phyloP scores from a whole-genome alignment of 192 early-diverging fungal genomes.

The Gonapodya prolifera region DNA sequence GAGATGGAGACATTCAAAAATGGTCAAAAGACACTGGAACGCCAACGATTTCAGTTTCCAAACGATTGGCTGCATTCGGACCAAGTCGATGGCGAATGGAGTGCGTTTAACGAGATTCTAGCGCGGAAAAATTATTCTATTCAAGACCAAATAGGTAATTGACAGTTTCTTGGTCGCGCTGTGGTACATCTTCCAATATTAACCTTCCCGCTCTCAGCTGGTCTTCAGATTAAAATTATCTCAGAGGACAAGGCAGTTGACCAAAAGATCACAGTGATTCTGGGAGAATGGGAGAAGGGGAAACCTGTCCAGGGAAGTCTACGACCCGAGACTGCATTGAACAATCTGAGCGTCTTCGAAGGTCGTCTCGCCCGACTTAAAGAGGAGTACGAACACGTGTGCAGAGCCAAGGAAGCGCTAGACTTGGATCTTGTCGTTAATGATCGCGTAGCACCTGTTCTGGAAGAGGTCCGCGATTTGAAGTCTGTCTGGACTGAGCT shows the following conservation, averaged over 20 bases:
- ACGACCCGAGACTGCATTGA: conserved; percentile 70
- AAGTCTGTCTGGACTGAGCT: conserved; percentile 86
- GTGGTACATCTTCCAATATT: conserved; percentile 1
- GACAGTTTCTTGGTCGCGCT: not conserved
- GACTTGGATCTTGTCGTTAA: conserved; percentile 63
- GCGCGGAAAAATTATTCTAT: conserved; percentile 80
- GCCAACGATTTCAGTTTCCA: conserved; percentile 91
- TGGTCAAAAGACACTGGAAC: conserved; percentile 84
- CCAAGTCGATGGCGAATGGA: conserved; percentile 95
- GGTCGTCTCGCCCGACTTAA: conserved; percentile 62
- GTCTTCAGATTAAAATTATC: conserved; percentile 87
- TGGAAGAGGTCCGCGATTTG: conserved; percentile 85
- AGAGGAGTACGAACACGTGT: conserved; percentile 76
- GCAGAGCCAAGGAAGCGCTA: conserved; percentile 86
- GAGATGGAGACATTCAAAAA: conserved; percentile 78
- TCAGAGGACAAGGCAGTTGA: conserved; percentile 82
- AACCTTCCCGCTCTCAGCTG: conserved; percentile 36
- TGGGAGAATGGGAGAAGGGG: conserved; percentile 82
- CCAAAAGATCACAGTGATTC: conserved; percentile 64
- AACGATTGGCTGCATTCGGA: conserved; percentile 89
- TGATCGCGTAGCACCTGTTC: conserved; percentile 61
- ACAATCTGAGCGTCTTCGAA: conserved; percentile 73
- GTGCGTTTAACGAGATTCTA: conserved; percentile 89
- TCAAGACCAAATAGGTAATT: conserved; percentile 77
- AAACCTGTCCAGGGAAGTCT: conserved; percentile 94